Evolutionary conservation across 75 land plant genomes (phyloP), one percentile per base, ranked within the genome.

Genomic region (Ceratopteris richardii): DNA sequence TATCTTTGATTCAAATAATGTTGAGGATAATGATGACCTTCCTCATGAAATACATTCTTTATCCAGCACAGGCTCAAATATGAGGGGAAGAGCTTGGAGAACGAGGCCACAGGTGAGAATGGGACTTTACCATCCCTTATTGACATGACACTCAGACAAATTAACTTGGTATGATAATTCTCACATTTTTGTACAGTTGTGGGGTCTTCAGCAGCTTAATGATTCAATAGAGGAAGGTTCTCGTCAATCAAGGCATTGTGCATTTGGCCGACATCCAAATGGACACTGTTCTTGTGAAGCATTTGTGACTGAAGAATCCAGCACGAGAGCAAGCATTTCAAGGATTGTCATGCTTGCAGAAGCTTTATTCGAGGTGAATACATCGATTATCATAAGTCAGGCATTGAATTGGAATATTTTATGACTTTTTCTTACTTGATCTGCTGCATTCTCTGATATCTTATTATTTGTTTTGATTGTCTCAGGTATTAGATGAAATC

Each of bases 321-420:
- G 74, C 57, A 66, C 86, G 40, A 78, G 82, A 48, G 88, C 85
- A 33, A 87, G 88, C 67, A 88, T 91, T 54, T 83, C 97, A 24
- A 77, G 97, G 27, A 87, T 91, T 50, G 77, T 91, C 42, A 79
- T 91, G 93, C 80, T 91, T 21, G 93, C 97, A n/a, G 97, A 91
- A 65, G 88, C 97, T 5, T 72, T 91, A 31, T 91, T 91, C 77
- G 94, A 91, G 94, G 97, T 90, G 74, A 23, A 28, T 9, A 33
- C 7, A 33, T 33, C 37, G 9, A 37, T n/a, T n/a, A n/a, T n/a
- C n/a, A n/a, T n/a, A n/a, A n/a, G n/a, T n/a, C n/a, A n/a, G n/a
- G n/a, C n/a, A n/a, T n/a, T n/a, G n/a, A n/a, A n/a, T n/a, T n/a
- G n/a, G n/a, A n/a, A n/a, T n/a, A n/a, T n/a, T n/a, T n/a, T n/a